Percentiles rank a stretch among this genome's conserved stretches.
Evolutionary conservation across 2,329 filamentous ascomycete genomes (phyloP).

Genomic region (Diaporthe ampelina): DNA sequence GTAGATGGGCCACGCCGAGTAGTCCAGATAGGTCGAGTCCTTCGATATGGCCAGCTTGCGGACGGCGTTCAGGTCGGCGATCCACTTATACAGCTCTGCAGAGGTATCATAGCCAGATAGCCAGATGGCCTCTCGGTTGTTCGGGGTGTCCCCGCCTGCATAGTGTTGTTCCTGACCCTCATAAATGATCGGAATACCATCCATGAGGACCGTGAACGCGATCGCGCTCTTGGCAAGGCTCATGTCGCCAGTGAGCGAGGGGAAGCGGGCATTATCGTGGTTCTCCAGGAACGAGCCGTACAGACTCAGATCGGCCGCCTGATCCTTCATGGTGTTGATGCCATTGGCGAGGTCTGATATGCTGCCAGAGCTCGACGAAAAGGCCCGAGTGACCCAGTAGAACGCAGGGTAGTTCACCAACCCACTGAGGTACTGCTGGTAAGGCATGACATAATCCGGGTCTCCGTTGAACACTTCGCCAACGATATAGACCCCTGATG

Average conservation of each 20-base stretch:
- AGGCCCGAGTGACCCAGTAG: slow-evolving; percentile 48
- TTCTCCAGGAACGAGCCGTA: slow-evolving; percentile 63
- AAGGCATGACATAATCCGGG: slow-evolving; percentile 58
- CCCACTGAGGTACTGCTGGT: slow-evolving; percentile 62
- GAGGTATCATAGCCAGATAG: slow-evolving; percentile 59
- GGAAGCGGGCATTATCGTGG: slow-evolving; percentile 62
- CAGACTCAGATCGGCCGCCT: slow-evolving; percentile 53
- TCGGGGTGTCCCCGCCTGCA: slow-evolving; percentile 56
- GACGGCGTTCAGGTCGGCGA: slow-evolving; percentile 63
- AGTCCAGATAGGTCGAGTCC: slow-evolving; percentile 55
- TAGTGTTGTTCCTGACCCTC: slow-evolving; percentile 71
- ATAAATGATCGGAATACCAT: slow-evolving; percentile 72
- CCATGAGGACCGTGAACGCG: slow-evolving; percentile 66
- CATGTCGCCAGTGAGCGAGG: slow-evolving; percentile 60
- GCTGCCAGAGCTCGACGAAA: slow-evolving; percentile 47
- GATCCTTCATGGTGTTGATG: slow-evolving; percentile 45
- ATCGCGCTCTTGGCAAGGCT: slow-evolving; percentile 66
- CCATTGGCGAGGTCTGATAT: slow-evolving; percentile 54
- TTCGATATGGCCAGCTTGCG: slow-evolving; percentile 59
- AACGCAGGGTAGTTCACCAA: slow-evolving; percentile 65
- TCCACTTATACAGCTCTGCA: slow-evolving; percentile 59
- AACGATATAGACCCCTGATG: slow-evolving; percentile 62
- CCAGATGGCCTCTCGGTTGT: slow-evolving; percentile 66
- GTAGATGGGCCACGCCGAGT: slow-evolving; percentile 55
- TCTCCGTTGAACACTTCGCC: slow-evolving; percentile 66